Base-by-base conservation (phyloP, 1,284 basidiomycete species). In the Phellopilus nigrolimitatus region DNA sequence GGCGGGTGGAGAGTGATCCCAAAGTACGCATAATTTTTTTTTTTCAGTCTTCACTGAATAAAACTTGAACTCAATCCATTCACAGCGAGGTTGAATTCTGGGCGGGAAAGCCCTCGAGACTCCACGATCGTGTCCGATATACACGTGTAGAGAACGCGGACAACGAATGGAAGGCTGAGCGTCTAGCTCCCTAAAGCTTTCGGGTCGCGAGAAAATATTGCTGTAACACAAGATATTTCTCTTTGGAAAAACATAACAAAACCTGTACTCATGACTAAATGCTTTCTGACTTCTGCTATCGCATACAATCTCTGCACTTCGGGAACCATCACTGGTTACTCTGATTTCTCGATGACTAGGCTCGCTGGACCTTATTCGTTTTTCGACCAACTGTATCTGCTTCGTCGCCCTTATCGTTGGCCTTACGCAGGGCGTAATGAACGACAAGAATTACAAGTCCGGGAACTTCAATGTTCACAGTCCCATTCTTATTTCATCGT, bases 1-100 rank as follows among this genome's bases (percentile, higher is more conserved):
- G 95, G 95, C 53, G 95, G 95, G 2, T 97, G 91, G 84, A 78
- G 95, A 59, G 78, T 99, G 34, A 75, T 97, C 5, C 97, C 97
- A 12, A 79, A 80, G 88, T 95, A 67, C 67, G 84, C 78, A 9
- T 8, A 4, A n/a, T 13, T 49, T 7, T 41, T 50, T 45, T 43
- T 42, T 42, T 27, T 44, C 49, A 15, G 17, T 37, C 33, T 31
- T 55, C 39, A 31, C 12, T 30, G 12, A 30, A 7, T 30, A 30
- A 30, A 30, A 30, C 7, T 47, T 42, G 1, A 36, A 27, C n/a
- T n/a, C 60, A 41, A 31, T 42, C 12, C 12, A 27, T 27, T 39
- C 44, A 12, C 57, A 82, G 80, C 57, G 82, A 86, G 70, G 74
- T 97, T 48, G 94, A 97, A 64, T 97, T 97, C 67, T 97, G 94